phyloP scores from a whole-genome alignment of 2,329 filamentous ascomycete species.

The Madurella mycetomatis region DNA sequence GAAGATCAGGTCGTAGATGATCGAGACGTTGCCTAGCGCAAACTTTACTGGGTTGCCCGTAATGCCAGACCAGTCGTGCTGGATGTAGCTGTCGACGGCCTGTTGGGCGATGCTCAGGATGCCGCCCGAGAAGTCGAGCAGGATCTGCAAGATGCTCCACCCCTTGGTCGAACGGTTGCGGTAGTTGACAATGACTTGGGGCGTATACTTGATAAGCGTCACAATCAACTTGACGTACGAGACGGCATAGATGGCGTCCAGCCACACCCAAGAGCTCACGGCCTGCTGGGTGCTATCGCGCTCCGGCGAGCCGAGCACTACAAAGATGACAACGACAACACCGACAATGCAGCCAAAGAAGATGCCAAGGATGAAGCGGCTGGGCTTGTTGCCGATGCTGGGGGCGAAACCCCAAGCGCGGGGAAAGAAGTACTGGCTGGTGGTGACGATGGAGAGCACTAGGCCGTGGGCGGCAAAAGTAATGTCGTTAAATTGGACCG shows the following conservation, averaged over 20 bases:
- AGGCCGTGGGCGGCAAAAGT: slow-evolving; percentile 81
- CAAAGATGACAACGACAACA: slow-evolving; percentile 47
- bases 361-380: slow-evolving; percentile 62
- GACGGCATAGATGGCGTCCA: slow-evolving; percentile 63
- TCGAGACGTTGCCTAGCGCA: slow-evolving; percentile 75
- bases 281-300: slow-evolving; percentile 35
- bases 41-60: slow-evolving; percentile 92
- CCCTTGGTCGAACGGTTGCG: slow-evolving; percentile 79
- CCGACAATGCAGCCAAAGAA: slow-evolving; percentile 63
- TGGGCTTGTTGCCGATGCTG: slow-evolving; percentile 51
- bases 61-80: slow-evolving; percentile 84
- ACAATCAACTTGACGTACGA: slow-evolving; percentile 87
- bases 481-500: slow-evolving; percentile 86
- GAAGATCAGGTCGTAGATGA: slow-evolving; percentile 83
- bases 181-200: slow-evolving; percentile 79
- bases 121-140: slow-evolving; percentile 79
- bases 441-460: slow-evolving; percentile 65
- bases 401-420: slow-evolving; percentile 71
- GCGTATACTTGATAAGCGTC: slow-evolving; percentile 88
- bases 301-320: slow-evolving; percentile 39
- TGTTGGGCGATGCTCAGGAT: slow-evolving; percentile 78
- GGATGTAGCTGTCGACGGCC: slow-evolving; percentile 75
- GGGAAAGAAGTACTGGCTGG: slow-evolving; percentile 70
- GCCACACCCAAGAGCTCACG: slow-evolving; percentile 51
- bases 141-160: slow-evolving; percentile 80